These are phyloP conservation scores for Mycothermus thermophilus DNA, from an alignment of 495 filamentous ascomycete species.

Conservation along the genomic window DNA sequence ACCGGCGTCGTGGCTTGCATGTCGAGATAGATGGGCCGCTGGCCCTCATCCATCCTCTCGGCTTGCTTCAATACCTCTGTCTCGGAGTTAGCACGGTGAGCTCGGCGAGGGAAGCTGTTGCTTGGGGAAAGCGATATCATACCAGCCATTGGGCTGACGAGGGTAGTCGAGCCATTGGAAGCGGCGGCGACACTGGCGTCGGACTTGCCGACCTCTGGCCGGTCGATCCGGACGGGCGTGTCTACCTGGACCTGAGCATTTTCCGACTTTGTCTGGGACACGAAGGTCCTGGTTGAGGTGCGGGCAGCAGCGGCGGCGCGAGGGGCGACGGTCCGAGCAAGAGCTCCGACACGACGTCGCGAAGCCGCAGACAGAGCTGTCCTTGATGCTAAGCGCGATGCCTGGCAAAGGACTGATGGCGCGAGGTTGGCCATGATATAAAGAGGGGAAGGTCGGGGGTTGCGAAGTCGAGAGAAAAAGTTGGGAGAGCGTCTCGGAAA, in stretches of 20 bases:
- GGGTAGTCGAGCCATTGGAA: constrained; percentile 39
- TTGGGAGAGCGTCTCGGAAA: too few relatives aligned
- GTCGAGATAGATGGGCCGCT: constrained; percentile 90
- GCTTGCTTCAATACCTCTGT: constrained; percentile 78
- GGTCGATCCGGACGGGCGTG: constrained; percentile 68
- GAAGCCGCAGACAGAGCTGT: constrained; percentile 32
- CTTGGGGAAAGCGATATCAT: constrained; percentile 5
- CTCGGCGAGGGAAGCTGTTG: neutral
- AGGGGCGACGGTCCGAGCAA: constrained; percentile 30
- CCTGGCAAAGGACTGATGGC: constrained; percentile 62
- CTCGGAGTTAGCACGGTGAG: constrained; percentile 3
- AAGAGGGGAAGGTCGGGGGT: neutral
- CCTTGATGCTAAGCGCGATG: constrained; percentile 53
- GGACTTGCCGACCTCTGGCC: constrained; percentile 67
- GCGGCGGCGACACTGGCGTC: constrained; percentile 36
- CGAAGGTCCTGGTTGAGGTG: constrained; percentile 45
- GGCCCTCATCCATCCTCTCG: constrained; percentile 84
- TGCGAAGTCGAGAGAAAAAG: constrained; percentile 8
- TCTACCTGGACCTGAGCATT: constrained; percentile 75
- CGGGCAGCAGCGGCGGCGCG: constrained; percentile 21
- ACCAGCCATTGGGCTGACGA: constrained; percentile 68
- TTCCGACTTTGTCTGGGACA: constrained; percentile 66
- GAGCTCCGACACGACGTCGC: constrained; percentile 29
- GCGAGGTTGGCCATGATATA: constrained; percentile 56
- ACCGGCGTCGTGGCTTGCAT: constrained; percentile 98